A percentile compares a stretch with the other conserved stretches of the same genome.
Conservation (phyloP, 78 protist species). For the Capsaspora owczarzaki region DNA sequence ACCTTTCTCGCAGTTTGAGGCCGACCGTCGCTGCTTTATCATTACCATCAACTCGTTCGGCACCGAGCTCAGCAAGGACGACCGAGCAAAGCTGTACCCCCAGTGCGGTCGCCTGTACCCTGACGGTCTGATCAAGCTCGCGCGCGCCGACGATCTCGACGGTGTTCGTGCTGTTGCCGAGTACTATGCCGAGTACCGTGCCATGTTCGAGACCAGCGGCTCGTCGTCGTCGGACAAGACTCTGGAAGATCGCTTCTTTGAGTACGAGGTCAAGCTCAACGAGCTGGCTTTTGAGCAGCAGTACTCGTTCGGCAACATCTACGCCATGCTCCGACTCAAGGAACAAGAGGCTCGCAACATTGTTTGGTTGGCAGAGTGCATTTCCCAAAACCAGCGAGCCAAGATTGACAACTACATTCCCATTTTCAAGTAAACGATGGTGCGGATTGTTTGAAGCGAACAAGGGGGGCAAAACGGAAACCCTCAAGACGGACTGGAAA, state of each 20-base stretch:
- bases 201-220: constrained; percentile 51
- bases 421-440: too few species aligned
- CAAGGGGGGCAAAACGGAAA: too few species aligned
- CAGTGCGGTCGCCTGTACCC: constrained; percentile 71
- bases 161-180: constrained; percentile 62
- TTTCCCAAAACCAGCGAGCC: constrained; percentile 72
- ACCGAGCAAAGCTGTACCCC: constrained; percentile 74
- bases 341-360: constrained; percentile 94
- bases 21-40: constrained; percentile 91
- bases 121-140: constrained; percentile 62
- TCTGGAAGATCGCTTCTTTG: constrained; percentile 83
- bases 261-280: constrained; percentile 69
- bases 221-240: constrained; percentile 44
- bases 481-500: too few species aligned
- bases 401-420: constrained; percentile 71
- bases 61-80: constrained; percentile 74
- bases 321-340: constrained; percentile 67
- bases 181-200: constrained; percentile 59
- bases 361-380: constrained; percentile 96
- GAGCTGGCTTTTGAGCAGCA: constrained; percentile 72
- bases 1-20: constrained; percentile 69
- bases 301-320: constrained; percentile 86
- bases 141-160: constrained; percentile 71
- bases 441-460: too few species aligned
- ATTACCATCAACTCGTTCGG: constrained; percentile 88